A percentile compares a stretch with the other conserved stretches of the same genome.
phyloP scores from a whole-genome alignment of 345 rosid genomes.

The Populus deltoides region DNA sequence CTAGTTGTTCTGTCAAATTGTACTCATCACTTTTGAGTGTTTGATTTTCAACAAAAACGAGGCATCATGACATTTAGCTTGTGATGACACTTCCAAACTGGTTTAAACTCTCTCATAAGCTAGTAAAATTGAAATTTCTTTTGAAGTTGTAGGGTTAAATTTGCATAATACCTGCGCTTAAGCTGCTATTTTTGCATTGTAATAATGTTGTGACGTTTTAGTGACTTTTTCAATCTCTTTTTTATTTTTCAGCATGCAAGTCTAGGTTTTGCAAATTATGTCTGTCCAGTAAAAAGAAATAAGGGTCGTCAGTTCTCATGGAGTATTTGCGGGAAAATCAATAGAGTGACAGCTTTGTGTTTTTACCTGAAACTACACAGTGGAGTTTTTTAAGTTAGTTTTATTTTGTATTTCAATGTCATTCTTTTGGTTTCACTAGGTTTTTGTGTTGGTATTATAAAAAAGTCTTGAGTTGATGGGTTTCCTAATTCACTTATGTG shows the following conservation, averaged over 20 bases:
- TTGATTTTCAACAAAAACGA: neutral
- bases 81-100: neutral
- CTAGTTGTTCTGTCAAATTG: neutral
- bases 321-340: neutral
- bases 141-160: neutral
- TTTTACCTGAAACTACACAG: neutral
- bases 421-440: neutral
- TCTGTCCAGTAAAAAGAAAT: neutral
- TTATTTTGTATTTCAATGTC: neutral
- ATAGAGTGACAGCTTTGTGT: neutral
- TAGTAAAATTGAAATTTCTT: neutral
- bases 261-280: neutral
- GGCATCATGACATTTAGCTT: neutral
- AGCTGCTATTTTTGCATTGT: neutral
- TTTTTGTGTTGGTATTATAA: neutral
- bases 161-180: neutral
- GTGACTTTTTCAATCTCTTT: neutral
- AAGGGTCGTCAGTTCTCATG: neutral
- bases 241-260: neutral
- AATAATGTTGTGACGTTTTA: too few species aligned
- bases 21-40: neutral
- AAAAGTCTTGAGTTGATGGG: neutral
- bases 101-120: neutral
- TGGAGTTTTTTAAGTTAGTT: neutral
- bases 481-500: neutral